phyloP scores from a whole-genome alignment of 768 basidiomycete genomes.

The Paxillus involutus region DNA sequence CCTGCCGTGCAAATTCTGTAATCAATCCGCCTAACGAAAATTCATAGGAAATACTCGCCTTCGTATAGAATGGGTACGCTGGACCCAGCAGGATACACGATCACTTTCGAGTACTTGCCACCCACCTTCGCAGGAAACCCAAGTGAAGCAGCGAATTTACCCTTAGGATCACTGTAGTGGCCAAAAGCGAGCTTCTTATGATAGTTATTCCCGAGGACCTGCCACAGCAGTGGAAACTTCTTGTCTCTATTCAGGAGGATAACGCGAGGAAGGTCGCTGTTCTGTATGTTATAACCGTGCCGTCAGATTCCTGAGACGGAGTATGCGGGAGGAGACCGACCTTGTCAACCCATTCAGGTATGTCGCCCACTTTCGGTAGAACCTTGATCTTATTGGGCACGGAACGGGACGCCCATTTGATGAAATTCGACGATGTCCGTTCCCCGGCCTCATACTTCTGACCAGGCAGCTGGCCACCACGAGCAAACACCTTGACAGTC shows the following conservation, averaged over 20 bases:
- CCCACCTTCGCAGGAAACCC: slow-evolving; percentile 56
- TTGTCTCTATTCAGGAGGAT: slow-evolving; percentile 76
- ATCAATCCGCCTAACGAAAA: not conserved
- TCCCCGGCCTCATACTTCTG: slow-evolving; percentile 67
- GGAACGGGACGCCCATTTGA: slow-evolving; percentile 71
- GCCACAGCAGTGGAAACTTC: slow-evolving; percentile 77
- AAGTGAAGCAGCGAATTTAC: slow-evolving; percentile 53
- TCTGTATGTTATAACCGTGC: slow-evolving; percentile 23
- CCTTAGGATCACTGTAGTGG: slow-evolving; percentile 65
- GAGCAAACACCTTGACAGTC: slow-evolving; percentile 89
- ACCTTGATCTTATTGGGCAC: slow-evolving; percentile 72
- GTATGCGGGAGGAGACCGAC: slow-evolving; percentile 37
- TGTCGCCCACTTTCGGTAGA: slow-evolving; percentile 54
- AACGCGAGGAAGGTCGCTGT: slow-evolving; percentile 48
- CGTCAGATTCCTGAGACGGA: not conserved
- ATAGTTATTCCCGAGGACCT: slow-evolving; percentile 75
- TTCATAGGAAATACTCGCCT: slow-evolving; percentile 42
- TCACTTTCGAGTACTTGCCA: slow-evolving; percentile 60
- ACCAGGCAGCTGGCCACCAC: slow-evolving; percentile 61
- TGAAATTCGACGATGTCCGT: slow-evolving; percentile 69
- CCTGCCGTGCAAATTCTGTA: slow-evolving; percentile 39
- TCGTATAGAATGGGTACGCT: slow-evolving; percentile 60
- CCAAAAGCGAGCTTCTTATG: slow-evolving; percentile 60
- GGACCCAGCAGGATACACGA: slow-evolving; percentile 67
- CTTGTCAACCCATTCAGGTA: slow-evolving; percentile 67